These are phyloP conservation scores for Talaromyces atroroseus DNA, from an alignment of 2,329 filamentous ascomycete species.

Conservation along the genomic window DNA sequence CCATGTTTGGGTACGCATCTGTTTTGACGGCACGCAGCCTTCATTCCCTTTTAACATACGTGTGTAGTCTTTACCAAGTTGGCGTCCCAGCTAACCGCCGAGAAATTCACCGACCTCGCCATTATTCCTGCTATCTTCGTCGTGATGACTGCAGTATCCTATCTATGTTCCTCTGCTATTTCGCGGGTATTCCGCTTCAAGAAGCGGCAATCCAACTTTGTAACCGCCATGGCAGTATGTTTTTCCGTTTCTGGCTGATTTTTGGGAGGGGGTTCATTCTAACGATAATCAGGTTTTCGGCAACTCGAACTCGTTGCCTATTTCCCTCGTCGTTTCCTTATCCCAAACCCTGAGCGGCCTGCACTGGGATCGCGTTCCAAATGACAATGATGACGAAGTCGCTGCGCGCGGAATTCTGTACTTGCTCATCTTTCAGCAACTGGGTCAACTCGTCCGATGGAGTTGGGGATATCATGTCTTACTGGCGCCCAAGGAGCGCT, in stretches of 20 bases:
- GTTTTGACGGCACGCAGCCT: not conserved
- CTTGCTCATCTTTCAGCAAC: slow-evolving; percentile 92
- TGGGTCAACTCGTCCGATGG: slow-evolving; percentile 92
- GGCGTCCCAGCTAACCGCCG: slow-evolving; percentile 84
- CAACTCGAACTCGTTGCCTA: slow-evolving; percentile 96
- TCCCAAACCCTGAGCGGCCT: slow-evolving; percentile 87
- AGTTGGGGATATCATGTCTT: slow-evolving; percentile 97
- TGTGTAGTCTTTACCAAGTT: slow-evolving; percentile 86
- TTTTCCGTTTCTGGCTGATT: not conserved
- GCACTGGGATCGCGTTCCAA: slow-evolving; percentile 86
- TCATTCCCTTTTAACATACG: not conserved
- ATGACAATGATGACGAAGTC: slow-evolving; percentile 93
- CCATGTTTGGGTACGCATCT: slow-evolving; percentile 75
- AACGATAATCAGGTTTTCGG: slow-evolving; percentile 64
- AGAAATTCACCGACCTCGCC: slow-evolving; percentile 82
- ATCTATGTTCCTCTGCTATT: slow-evolving; percentile 65
- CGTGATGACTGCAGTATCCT: slow-evolving; percentile 82
- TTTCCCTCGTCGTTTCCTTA: slow-evolving; percentile 89
- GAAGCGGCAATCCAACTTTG: slow-evolving; percentile 84
- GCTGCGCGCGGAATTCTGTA: slow-evolving; percentile 91
- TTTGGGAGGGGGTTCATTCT: not conserved
- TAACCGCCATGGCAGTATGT: slow-evolving; percentile 83
- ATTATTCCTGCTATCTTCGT: slow-evolving; percentile 95
- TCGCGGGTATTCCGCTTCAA: slow-evolving; percentile 73
- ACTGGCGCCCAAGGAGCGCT: slow-evolving; percentile 70